phyloP scores from a whole-genome alignment of 2,329 filamentous ascomycete genomes.

The Metarhizium anisopliae region DNA sequence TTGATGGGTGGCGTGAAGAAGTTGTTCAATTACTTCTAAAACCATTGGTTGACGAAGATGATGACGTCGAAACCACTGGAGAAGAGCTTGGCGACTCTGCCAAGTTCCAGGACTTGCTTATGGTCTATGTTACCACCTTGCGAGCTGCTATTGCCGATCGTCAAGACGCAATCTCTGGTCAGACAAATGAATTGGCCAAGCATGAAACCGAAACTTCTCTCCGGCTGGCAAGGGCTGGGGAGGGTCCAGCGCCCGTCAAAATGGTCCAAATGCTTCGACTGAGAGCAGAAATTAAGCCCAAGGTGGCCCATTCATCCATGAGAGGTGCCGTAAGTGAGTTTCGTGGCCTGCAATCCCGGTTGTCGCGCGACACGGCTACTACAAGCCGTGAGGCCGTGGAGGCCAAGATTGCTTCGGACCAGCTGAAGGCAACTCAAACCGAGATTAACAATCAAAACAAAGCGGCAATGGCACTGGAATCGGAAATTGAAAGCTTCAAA shows the following conservation, averaged over 20 bases:
- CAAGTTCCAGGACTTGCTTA: conserved; percentile 78
- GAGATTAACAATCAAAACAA: conserved; percentile 44
- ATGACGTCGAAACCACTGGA: conserved; percentile 63
- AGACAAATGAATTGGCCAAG: conserved; percentile 64
- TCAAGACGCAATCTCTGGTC: conserved; percentile 65
- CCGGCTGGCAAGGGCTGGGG: conserved; percentile 48
- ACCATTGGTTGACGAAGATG: conserved; percentile 76
- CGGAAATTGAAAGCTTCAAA: conserved; percentile 69
- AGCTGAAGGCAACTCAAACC: conserved; percentile 53
- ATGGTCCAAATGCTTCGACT: conserved; percentile 41
- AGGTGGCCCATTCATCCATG: conserved; percentile 50
- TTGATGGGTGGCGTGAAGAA: conserved; percentile 67
- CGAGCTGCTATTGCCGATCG: conserved; percentile 72
- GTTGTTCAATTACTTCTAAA: conserved; percentile 64
- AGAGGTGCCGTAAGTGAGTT: conserved; percentile 62
- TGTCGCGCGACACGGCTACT: conserved; percentile 16
- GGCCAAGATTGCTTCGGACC: conserved; percentile 50
- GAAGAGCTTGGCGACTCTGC: conserved; percentile 87
- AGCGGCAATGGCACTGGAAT: conserved; percentile 40
- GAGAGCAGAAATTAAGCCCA: conserved; percentile 40
- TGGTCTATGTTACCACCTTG: conserved; percentile 75
- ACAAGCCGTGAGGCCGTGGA: conserved; percentile 55
- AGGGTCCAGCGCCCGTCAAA: conserved; percentile 63
- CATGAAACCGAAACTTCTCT: conserved; percentile 61
- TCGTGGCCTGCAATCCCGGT: conserved; percentile 48